A percentile compares a stretch with the other conserved stretches of the same genome.
These are phyloP conservation scores for Pichia paraexigua DNA, from an alignment of 805 yeast species.

Conservation along the genomic window DNA sequence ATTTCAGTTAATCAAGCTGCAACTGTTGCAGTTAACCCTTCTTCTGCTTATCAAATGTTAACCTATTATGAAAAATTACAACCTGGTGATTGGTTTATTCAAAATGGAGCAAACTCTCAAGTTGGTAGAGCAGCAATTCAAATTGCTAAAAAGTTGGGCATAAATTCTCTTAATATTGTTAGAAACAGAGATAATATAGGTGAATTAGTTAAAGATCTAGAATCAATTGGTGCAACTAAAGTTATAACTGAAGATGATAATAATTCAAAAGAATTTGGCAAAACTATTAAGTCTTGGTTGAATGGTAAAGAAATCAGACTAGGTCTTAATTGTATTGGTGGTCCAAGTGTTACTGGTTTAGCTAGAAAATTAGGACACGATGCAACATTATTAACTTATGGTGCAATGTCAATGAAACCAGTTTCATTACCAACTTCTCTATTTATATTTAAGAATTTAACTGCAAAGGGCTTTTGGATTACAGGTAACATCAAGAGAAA, in stretches of 20 bases:
- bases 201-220: conserved; percentile 45
- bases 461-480: conserved; percentile 90
- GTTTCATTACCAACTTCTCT: conserved; percentile 83
- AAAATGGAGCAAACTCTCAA: conserved; percentile 94
- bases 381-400: conserved; percentile 83
- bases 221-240: conserved; percentile 69
- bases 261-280: conserved; percentile 56
- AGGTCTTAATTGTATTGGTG: conserved; percentile 92
- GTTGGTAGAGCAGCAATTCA: conserved; percentile 92
- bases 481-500: conserved; percentile 54
- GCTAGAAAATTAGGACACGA: conserved; percentile 73
- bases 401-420: conserved; percentile 97
- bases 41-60: conserved; percentile 86
- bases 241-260: conserved; percentile 89
- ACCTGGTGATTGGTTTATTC: conserved; percentile 85
- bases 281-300: conserved; percentile 48
- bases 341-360: conserved; percentile 70
- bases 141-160: conserved; percentile 68
- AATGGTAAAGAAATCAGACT: conserved; percentile 51
- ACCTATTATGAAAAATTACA: conserved; percentile 53
- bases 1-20: conserved; percentile 62
- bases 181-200: conserved; percentile 78
- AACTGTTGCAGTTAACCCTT: conserved; percentile 85
- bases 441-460: conserved; percentile 82
- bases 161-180: conserved; percentile 79